A percentile compares a stretch with the other conserved stretches of the same genome.
Evolutionary conservation across 495 filamentous ascomycete species (phyloP).

Genomic region (Durotheca rogersii): DNA sequence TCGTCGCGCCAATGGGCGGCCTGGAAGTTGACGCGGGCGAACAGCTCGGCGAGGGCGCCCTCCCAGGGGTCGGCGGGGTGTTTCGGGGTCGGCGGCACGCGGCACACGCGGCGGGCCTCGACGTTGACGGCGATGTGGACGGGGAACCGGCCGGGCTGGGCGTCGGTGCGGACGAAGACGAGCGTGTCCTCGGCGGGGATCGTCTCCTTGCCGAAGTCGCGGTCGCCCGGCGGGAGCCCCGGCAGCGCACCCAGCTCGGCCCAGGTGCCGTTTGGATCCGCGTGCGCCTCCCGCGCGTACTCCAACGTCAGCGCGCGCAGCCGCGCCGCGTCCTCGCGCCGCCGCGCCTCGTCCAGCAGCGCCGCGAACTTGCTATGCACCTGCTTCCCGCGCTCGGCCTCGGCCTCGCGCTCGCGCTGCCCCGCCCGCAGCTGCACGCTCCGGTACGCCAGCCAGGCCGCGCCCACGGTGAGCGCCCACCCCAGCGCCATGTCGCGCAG

Average conservation of each 20-base stretch:
- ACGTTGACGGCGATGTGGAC: slow-evolving; percentile 2
- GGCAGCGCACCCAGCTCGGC: slow-evolving; percentile 2
- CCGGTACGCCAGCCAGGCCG: not conserved
- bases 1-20: not conserved
- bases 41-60: not conserved
- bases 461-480: not conserved
- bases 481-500: slow-evolving; percentile 9
- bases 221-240: not conserved
- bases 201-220: not conserved
- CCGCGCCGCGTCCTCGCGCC: slow-evolving; percentile 1
- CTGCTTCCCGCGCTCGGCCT: not conserved
- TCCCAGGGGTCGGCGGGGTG: not conserved
- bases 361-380: not conserved
- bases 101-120: not conserved
- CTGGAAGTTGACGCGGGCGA: not conserved
- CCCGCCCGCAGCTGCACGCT: not conserved
- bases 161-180: not conserved
- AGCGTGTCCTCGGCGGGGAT: slow-evolving; percentile 16
- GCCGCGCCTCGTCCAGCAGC: not conserved
- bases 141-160: not conserved
- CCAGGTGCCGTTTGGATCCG: not conserved
- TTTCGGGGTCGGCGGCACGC: not conserved
- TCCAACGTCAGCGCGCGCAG: slow-evolving; percentile 3
- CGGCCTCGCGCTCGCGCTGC: not conserved
- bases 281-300: not conserved